Conservation (phyloP, 2,329 filamentous ascomycete genomes). For the Scolecobasidium constrictum region DNA sequence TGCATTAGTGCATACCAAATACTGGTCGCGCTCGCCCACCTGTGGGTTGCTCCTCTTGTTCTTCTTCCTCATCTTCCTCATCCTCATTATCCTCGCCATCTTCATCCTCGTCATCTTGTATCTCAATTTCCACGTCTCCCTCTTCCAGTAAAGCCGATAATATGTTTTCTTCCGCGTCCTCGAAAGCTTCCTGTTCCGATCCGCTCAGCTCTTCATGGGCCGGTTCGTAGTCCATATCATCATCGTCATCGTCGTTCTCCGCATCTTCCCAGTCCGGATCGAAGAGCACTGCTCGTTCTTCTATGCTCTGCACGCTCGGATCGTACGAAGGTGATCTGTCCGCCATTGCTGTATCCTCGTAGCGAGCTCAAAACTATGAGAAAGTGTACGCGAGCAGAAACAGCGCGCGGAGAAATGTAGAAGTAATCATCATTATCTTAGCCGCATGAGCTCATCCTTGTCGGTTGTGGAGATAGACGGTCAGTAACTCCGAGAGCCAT, state of each 20-base stretch:
- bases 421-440: too few species aligned
- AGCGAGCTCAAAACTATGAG: background rate
- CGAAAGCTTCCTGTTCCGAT: slow-evolving; percentile 6
- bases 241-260: slow-evolving; percentile 5
- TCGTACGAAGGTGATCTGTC: slow-evolving; percentile 5
- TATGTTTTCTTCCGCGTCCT: slow-evolving; percentile 2
- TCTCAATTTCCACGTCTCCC: slow-evolving; percentile 4
- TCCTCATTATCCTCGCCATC: slow-evolving; percentile 29
- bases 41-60: slow-evolving; percentile 24
- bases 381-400: background rate
- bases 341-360: background rate
- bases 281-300: background rate
- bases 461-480: too few species aligned
- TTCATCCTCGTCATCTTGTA: slow-evolving; percentile 29
- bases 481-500: too few species aligned
- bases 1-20: slow-evolving; percentile 1
- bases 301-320: background rate
- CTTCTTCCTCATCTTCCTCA: slow-evolving; percentile 21
- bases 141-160: background rate
- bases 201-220: background rate
- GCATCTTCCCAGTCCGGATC: background rate
- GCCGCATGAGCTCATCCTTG: too few species aligned
- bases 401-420: background rate
- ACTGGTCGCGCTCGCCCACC: slow-evolving; percentile 11
- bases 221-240: slow-evolving; percentile 8